Evolutionary conservation across 108 stramenopile genomes (phyloP), one percentile per base, ranked within the genome.

Genomic region (Cyclotella distinguenda): DNA sequence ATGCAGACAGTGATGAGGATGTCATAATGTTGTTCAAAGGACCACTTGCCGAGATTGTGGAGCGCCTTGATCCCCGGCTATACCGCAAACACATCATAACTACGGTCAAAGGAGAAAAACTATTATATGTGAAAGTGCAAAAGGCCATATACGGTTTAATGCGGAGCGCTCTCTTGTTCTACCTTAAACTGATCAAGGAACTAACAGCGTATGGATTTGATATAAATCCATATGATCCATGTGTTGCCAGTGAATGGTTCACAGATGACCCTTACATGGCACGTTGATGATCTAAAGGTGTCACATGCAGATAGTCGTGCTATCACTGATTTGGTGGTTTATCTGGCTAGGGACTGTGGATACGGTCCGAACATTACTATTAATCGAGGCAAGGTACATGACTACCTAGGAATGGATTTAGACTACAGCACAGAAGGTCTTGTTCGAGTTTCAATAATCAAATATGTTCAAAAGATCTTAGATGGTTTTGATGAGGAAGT

Each of bases 181-280:
- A n/a, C n/a, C n/a, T n/a, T n/a, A n/a, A n/a, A n/a, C n/a, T n/a
- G n/a, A n/a, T n/a, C n/a, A n/a, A n/a, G n/a, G n/a, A n/a, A n/a
- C n/a, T n/a, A n/a, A n/a, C n/a, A n/a, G n/a, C n/a, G n/a, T n/a
- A n/a, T n/a, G n/a, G n/a, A n/a, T n/a, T n/a, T n/a, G n/a, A n/a
- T n/a, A n/a, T n/a, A n/a, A 52, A 52, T 21, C 59, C 59, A 6
- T 60, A 60, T 6, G 42, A 60, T 45, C 59, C 26, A 42, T 60
- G 59, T 25, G 42, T 60, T 2, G 43, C 43, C 0, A 60, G 30
- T 18, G 45, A 60, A 27, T 45, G 1, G 42, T 60, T 0, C n/a
- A n/a, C n/a, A 28, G 45, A 32, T 27, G 59, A 44, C 59, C 15
- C 43, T 60, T 1, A n/a, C 13, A 10, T 60, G 59, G 43, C 59